phyloP scores from a whole-genome alignment of 2,329 filamentous ascomycete species.

The Colletotrichum endophyticum region DNA sequence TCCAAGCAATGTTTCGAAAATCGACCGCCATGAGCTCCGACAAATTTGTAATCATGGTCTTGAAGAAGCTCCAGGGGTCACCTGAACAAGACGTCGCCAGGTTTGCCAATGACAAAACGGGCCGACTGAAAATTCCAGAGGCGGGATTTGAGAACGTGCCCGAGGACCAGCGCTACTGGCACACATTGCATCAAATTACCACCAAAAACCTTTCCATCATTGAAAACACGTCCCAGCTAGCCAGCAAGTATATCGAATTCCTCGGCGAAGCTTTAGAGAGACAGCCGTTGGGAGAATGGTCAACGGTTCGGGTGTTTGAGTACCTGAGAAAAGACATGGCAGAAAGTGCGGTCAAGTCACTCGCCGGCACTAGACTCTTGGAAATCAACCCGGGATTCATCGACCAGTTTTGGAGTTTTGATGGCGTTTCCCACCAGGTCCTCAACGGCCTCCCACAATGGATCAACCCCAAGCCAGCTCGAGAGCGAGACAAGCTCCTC shows the following conservation, averaged over 20 bases:
- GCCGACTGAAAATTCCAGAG: conserved; percentile 14
- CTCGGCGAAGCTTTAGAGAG: conserved; percentile 17
- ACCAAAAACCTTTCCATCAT: conserved; percentile 15
- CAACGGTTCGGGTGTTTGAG: conserved; percentile 20
- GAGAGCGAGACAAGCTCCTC: conserved; percentile 20
- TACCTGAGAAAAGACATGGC: conserved; percentile 26
- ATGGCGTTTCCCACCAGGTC: conserved; percentile 23
- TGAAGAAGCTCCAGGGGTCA: conserved; percentile 1
- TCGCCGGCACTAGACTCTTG: conserved; percentile 27
- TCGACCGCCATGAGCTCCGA: conserved; percentile 22
- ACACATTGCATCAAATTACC: conserved; percentile 19
- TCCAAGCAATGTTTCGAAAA: conserved; percentile 22
- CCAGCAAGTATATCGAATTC: conserved; percentile 10
- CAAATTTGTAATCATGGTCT: conserved; percentile 20
- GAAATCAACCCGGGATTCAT: conserved; percentile 27
- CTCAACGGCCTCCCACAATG: conserved; percentile 26
- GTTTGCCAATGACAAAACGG: conserved; percentile 22
- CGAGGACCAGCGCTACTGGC: conserved; percentile 26
- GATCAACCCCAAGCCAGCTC: conserved; percentile 21
- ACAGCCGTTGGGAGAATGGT: conserved; percentile 22
- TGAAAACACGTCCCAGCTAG: conserved; percentile 5
- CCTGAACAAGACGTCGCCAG: conserved; percentile 15
- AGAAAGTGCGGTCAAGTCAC: conserved; percentile 21
- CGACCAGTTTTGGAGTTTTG: conserved; percentile 29
- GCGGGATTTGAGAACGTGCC: conserved; percentile 22